phyloP scores from a whole-genome alignment of 164 flowering plant species.

The Vitis labrusca region DNA sequence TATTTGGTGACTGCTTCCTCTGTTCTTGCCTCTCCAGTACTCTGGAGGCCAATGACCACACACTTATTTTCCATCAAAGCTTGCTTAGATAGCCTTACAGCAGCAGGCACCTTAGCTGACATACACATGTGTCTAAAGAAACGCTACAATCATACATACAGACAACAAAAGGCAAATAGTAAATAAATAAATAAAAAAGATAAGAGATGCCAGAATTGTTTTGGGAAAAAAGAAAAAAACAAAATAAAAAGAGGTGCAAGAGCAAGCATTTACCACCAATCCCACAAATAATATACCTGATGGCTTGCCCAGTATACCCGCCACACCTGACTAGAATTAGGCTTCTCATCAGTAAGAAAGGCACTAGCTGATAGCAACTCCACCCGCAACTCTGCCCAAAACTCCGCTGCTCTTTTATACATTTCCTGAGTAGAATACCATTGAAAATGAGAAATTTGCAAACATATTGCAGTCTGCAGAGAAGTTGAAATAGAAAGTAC shows the following conservation, averaged over 20 bases:
- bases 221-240: not conserved
- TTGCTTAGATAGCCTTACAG: constrained; percentile 77
- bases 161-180: not conserved
- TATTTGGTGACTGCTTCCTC: constrained; percentile 97
- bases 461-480: too few relatives aligned
- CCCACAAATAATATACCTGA: constrained; percentile 55
- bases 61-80: constrained; percentile 77
- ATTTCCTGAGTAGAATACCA: constrained; percentile 52
- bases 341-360: constrained; percentile 61
- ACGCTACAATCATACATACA: constrained; percentile 54
- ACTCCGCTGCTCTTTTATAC: constrained; percentile 90
- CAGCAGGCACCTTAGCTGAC: constrained; percentile 97
- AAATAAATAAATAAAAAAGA: constrained; percentile 1
- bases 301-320: constrained; percentile 95
- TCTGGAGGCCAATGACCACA: constrained; percentile 97
- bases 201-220: not conserved
- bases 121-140: constrained; percentile 98
- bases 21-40: constrained; percentile 98
- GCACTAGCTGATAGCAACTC: constrained; percentile 83
- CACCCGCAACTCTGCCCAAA: constrained; percentile 94
- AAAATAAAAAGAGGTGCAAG: not conserved
- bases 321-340: constrained; percentile 83
- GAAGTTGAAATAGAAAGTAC: not conserved
- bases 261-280: not conserved
- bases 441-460: not conserved